phyloP scores from a whole-genome alignment of 805 yeast genomes.

The Yamadazyma akitaensis region DNA sequence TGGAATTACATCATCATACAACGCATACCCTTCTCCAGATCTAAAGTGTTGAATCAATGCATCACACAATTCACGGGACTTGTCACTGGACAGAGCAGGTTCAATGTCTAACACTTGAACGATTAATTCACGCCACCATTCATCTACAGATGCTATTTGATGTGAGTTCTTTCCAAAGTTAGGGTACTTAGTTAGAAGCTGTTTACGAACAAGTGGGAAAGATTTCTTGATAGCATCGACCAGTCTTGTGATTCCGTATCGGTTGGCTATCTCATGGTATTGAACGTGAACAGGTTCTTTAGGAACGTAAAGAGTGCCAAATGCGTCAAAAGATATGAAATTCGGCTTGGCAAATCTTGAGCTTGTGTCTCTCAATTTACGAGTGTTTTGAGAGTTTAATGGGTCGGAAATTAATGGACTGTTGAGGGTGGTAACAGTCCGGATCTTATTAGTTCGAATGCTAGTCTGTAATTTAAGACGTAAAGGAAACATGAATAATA shows the following conservation, averaged over 20 bases:
- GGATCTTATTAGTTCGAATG: background rate
- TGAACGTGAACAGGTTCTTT: constrained; percentile 50
- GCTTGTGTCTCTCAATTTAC: constrained; percentile 25
- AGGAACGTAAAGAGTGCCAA: constrained; percentile 63
- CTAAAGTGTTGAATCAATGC: constrained; percentile 49
- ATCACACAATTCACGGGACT: constrained; percentile 37
- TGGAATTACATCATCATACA: constrained; percentile 52
- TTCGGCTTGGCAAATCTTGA: constrained; percentile 38
- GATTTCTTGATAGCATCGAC: constrained; percentile 21
- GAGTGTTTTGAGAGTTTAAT: constrained; percentile 19
- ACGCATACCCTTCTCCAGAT: constrained; percentile 48
- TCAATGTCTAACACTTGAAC: constrained; percentile 39
- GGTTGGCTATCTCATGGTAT: constrained; percentile 46
- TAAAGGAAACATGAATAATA: background rate
- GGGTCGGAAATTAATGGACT: constrained; percentile 22
- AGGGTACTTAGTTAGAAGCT: constrained; percentile 43
- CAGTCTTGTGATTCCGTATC: constrained; percentile 39
- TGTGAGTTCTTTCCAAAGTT: constrained; percentile 54
- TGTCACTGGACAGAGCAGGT: constrained; percentile 13
- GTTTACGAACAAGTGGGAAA: constrained; percentile 31
- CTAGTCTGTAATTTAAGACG: background rate
- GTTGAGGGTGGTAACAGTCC: background rate
- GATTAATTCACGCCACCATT: constrained; percentile 62
- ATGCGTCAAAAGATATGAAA: constrained; percentile 63
- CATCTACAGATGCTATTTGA: constrained; percentile 21